These are phyloP conservation scores for Talaromyces thailandensis DNA, from an alignment of 495 filamentous ascomycete species.

Conservation along the genomic window DNA sequence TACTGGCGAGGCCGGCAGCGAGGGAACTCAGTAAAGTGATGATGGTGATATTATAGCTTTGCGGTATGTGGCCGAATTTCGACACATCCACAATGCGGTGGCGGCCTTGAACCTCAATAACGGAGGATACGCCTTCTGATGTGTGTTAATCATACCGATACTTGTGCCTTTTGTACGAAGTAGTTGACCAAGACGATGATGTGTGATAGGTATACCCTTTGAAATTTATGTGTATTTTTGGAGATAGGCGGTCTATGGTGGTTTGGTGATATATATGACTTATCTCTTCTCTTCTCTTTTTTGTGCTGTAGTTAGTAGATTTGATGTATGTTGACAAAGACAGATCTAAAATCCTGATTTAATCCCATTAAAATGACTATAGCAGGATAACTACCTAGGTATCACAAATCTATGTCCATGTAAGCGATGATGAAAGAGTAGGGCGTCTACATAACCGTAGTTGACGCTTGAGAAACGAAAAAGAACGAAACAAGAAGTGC, in stretches of 20 bases:
- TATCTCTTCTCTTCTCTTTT: neutral
- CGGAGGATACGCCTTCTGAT: neutral
- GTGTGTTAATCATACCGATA: neutral
- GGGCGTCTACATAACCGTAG: neutral
- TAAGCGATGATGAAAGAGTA: neutral
- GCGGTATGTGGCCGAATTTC: neutral
- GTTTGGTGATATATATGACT: neutral
- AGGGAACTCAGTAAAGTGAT: constrained; percentile 12
- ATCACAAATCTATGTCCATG: neutral
- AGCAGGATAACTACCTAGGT: neutral
- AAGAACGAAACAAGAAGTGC: neutral
- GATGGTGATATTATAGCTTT: neutral
- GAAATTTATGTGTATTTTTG: neutral
- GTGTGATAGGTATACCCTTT: constrained; percentile 1
- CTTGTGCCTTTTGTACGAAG: neutral
- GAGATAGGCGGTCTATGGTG: neutral
- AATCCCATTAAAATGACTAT: neutral
- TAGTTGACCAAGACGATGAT: neutral
- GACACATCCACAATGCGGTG: neutral
- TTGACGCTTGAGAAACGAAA: neutral
- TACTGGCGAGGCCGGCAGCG: neutral
- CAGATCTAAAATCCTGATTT: neutral
- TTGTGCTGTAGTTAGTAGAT: neutral
- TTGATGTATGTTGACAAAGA: neutral
- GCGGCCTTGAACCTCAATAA: neutral